Base-by-base conservation (phyloP, 257 asterid genomes). In the Solanum bulbocastanum region DNA sequence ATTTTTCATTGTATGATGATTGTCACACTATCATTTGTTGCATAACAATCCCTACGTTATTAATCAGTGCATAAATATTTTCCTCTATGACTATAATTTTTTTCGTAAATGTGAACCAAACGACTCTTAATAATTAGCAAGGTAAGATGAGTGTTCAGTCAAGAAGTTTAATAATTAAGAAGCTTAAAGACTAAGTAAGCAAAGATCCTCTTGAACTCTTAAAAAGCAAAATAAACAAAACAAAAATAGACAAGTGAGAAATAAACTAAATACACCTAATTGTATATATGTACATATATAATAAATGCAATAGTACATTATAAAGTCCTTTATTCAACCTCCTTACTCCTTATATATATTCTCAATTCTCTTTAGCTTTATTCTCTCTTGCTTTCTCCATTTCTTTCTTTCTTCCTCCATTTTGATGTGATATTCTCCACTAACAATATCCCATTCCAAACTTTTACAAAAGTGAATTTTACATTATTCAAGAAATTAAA, bases 391-490 rank as follows among this genome's bases (percentile, higher is more conserved):
- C 69, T 81, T 81, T 81, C 68, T 81, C 85, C 56, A 42, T 81
- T 81, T 25, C 68, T 81, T 79, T 86, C 88, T 86, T 88, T 91
- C 74, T 62, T 89, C 83, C 20, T 90, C 90, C 90, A 84, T 87
- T 92, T 90, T 94, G 98, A 96, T 95, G 95, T 94, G 96, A 95
- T 74, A 74, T 95, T 94, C 98, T 93, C 99, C 98, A 95, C 98
- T 92, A 90, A 89, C 87, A 81, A 81, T 81, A 81, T 46, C 85
- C 68, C 87, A 66, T 93, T 87, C 92, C 90, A 90, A 89, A 87
- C 90, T 89, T 95, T 95, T 95, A 93, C 95, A 94, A 94, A 95
- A 96, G 96, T 94, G 93, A 92, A 89, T 42, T 46, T 88, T 83
- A 86, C 90, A 95, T 91, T 95, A 89, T 86, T 86, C 85, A 81